Evolutionary conservation across 768 basidiomycete species (phyloP).

Genomic region (Russula lepida): DNA sequence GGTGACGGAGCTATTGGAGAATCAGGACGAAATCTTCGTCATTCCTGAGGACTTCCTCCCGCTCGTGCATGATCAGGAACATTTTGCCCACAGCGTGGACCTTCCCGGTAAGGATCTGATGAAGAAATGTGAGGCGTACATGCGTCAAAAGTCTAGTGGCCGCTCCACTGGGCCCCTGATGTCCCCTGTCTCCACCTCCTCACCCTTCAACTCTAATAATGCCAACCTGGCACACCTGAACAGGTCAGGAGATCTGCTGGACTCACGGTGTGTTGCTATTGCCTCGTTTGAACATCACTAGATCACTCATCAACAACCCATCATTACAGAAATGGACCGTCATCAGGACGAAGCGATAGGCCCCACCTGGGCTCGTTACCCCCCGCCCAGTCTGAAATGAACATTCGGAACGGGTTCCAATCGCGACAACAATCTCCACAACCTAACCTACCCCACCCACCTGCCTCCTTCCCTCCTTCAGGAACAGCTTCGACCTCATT

Average conservation of each 20-base stretch:
- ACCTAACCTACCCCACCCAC: slow-evolving; percentile 1
- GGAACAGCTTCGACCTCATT: slow-evolving; percentile 34
- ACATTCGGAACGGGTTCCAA: slow-evolving; percentile 19
- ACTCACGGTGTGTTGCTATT: slow-evolving; percentile 13
- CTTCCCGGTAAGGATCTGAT: slow-evolving; percentile 91
- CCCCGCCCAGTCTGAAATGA: slow-evolving; percentile 11
- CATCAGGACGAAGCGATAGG: slow-evolving; percentile 8
- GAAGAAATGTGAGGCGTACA: slow-evolving; percentile 91
- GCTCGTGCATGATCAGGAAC: slow-evolving; percentile 86
- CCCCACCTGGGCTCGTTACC: slow-evolving; percentile 1
- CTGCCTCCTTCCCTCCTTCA: slow-evolving; percentile 12
- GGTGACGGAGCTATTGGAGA: slow-evolving; percentile 77
- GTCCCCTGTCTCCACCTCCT: slow-evolving; percentile 31
- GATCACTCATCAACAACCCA: neutral
- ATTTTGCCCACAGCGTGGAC: slow-evolving; percentile 81
- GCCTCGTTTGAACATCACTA: neutral
- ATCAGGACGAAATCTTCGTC: slow-evolving; percentile 93
- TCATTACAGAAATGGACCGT: neutral
- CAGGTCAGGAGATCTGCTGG: slow-evolving; percentile 13
- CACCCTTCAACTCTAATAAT: slow-evolving; percentile 34
- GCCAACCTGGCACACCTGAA: slow-evolving; percentile 17
- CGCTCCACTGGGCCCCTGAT: slow-evolving; percentile 36
- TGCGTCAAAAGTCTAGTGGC: slow-evolving; percentile 57
- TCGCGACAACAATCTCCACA: slow-evolving; percentile 20
- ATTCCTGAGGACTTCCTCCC: slow-evolving; percentile 85